Evolutionary conservation across 169 alveolate genomes (phyloP).

Genomic region (Plasmodium gallinaceum): DNA sequence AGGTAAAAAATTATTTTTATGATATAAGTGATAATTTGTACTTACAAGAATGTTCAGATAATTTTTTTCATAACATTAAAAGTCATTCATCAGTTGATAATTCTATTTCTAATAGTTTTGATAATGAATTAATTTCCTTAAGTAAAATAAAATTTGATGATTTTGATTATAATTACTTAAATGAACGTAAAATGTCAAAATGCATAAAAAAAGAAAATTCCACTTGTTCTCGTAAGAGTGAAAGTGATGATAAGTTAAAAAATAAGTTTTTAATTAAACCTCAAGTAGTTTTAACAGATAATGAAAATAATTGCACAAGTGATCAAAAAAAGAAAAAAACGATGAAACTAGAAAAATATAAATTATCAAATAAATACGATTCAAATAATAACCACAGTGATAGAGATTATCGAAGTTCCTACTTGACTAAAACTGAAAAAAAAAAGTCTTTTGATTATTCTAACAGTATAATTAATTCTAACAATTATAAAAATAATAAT

Average conservation of each 20-base stretch:
- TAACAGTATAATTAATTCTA: too few relatives aligned
- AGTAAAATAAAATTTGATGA: constrained; percentile 73
- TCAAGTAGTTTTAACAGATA: constrained; percentile 36
- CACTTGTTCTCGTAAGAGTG: not conserved
- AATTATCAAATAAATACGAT: too few relatives aligned
- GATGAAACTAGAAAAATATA: not conserved
- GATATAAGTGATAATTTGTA: constrained; percentile 70
- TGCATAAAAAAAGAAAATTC: constrained; percentile 11
- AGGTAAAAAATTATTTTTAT: constrained; percentile 35
- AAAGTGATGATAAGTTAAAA: constrained; percentile 12
- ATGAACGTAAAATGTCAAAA: constrained; percentile 4
- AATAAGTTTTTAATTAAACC: constrained; percentile 40
- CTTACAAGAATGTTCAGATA: constrained; percentile 72
- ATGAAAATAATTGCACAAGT: constrained; percentile 14
- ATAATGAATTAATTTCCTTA: constrained; percentile 45
- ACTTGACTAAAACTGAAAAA: not conserved
- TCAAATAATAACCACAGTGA: too few relatives aligned
- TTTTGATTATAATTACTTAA: constrained; percentile 65
- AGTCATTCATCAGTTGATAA: constrained; percentile 13
- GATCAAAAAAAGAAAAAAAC: not conserved
- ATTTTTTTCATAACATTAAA: constrained; percentile 55
- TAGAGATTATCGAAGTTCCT: too few relatives aligned
- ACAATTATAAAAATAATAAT: constrained; percentile 1
- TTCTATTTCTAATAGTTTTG: constrained; percentile 65
- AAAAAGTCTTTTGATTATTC: too few relatives aligned